Base-by-base conservation (phyloP, 345 rosid genomes). In the Arabidopsis suecica region DNA sequence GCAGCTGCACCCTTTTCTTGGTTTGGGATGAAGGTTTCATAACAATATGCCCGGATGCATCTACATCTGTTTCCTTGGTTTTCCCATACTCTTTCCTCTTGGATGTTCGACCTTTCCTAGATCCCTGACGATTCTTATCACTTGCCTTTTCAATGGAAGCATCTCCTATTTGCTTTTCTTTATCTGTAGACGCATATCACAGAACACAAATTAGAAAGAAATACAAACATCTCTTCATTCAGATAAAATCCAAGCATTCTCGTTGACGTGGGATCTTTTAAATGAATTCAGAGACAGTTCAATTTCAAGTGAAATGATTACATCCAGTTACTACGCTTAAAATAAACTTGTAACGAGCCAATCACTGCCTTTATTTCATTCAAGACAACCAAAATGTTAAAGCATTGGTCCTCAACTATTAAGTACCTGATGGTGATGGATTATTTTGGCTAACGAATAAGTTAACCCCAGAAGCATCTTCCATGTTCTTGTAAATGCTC, bases 1-100 rank as follows among this genome's bases (percentile, higher is more conserved):
- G 77, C 57, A 91, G 91, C 77, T 91, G 99, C 65, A 95, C 91
- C 80, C 98, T 89, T 84, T 95, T 92, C 83, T 84, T 95, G 38
- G 89, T 77, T 5, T 91, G 98, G 55, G 87, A 95, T 42, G 98
- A 86, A 74, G 97, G 96, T 68, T 83, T 88, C 54, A 69, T 76
- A 65, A 70, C 51, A 56, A 71, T 67, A 54, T 84, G 74, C 48
- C 75, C 79, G 54, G 81, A 74, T 7, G 13, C 69, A n/a, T 79
- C 83, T 5, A 14, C 0, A 53, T 36, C 68, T 36, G 73, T 14
- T 60, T 72, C 77, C 53, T 38, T 75, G 53, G 25, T 45, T 68
- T 76, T 83, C 14, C 55, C 82, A 7, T 42, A 56, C 53, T 58
- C 59, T 78, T 68, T 84, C 57, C 82, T 65, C 55, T 66, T 81